phyloP scores from a whole-genome alignment of 257 asterid species.

The Solanum tacnaense region DNA sequence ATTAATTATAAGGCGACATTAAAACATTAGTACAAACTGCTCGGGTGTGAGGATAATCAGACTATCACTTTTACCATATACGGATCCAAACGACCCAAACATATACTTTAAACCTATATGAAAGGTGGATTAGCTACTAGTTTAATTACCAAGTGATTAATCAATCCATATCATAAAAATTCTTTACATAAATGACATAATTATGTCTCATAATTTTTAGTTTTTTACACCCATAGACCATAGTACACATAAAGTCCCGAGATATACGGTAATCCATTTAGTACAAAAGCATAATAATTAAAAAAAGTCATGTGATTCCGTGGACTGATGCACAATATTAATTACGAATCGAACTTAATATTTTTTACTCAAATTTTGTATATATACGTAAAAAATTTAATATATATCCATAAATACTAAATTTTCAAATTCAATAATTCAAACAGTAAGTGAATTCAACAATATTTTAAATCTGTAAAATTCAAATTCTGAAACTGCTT shows the following conservation, averaged over 20 bases:
- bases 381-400: not conserved
- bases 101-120: not conserved
- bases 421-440: not conserved
- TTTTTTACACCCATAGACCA: no score
- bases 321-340: not conserved
- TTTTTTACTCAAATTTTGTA: not conserved
- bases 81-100: not conserved
- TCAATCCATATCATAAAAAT: no score
- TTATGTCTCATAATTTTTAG: not conserved
- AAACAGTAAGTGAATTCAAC: not conserved
- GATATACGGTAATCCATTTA: not conserved
- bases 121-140: not conserved
- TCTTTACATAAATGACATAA: not conserved
- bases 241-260: not conserved
- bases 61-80: not conserved
- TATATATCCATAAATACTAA: not conserved
- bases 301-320: not conserved
- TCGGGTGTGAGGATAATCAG: not conserved
- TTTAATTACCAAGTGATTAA: not conserved
- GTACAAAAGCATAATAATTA: not conserved
- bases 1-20: fast-evolving
- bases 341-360: not conserved
- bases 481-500: not conserved
- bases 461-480: not conserved
- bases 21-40: not conserved